phyloP scores from a whole-genome alignment of 192 early-diverging fungal genomes.

The Endogone sp. region DNA sequence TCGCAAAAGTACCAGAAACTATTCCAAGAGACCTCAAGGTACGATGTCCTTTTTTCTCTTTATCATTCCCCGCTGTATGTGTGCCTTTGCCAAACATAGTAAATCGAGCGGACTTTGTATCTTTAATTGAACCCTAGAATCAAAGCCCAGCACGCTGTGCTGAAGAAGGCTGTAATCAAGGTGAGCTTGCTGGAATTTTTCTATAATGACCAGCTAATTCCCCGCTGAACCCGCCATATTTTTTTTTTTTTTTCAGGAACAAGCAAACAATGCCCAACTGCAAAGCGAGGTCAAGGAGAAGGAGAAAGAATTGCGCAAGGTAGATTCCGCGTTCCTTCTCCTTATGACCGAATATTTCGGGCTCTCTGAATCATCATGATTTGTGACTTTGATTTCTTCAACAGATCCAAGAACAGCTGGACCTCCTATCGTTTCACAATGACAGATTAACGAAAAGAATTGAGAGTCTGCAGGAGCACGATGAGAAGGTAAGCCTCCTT shows the following conservation, averaged over 20 bases:
- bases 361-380: background rate
- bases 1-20: conserved; percentile 51
- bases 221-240: background rate
- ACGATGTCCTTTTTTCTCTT: background rate
- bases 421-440: conserved; percentile 55
- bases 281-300: conserved; percentile 51
- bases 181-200: conserved; percentile 17
- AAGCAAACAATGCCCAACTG: conserved; percentile 41
- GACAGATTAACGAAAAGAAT: conserved; percentile 57
- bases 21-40: conserved; percentile 52
- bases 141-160: conserved; percentile 55
- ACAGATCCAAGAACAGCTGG: conserved; percentile 44
- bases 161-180: conserved; percentile 56
- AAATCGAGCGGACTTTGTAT: background rate
- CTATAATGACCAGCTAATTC: background rate
- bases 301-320: conserved; percentile 54
- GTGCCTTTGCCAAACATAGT: conserved; percentile 3
- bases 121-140: conserved; percentile 24
- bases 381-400: background rate
- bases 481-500: conserved; percentile 19
- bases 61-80: background rate
- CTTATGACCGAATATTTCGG: too few relatives aligned
- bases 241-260: too few relatives aligned
- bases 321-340: conserved; percentile 5
- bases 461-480: conserved; percentile 44